Conservation (phyloP, 2,329 filamentous ascomycete species). For the Hypoxylon sp. region DNA sequence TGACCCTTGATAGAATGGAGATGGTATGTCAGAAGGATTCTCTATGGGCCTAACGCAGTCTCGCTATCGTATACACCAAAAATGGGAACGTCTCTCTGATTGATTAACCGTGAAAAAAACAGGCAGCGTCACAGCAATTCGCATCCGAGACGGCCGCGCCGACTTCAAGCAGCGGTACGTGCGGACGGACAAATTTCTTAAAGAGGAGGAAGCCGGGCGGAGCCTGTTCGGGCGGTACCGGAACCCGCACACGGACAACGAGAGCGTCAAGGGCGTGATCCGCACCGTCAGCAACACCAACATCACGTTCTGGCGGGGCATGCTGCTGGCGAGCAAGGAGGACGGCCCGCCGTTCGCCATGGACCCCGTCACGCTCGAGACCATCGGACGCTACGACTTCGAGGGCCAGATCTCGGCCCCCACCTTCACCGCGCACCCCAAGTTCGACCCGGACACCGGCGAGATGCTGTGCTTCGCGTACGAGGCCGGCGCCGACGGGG, state of each 20-base stretch:
- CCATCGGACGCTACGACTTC: conserved; percentile 59
- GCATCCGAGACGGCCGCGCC: conserved; percentile 51
- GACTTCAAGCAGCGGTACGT: conserved; percentile 56
- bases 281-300: conserved; percentile 68
- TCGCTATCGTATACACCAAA: background rate
- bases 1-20: conserved; percentile 35
- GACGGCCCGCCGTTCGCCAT: conserved; percentile 60
- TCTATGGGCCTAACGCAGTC: too few species aligned
- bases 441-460: conserved; percentile 60
- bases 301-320: conserved; percentile 64
- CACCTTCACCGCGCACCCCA: conserved; percentile 62
- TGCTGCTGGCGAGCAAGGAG: conserved; percentile 65
- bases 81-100: background rate
- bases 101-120: conserved; percentile 41
- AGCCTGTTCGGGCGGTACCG: conserved; percentile 63
- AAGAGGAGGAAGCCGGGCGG: conserved; percentile 42
- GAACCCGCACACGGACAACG: conserved; percentile 65
- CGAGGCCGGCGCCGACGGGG: conserved; percentile 54
- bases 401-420: conserved; percentile 58
- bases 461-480: conserved; percentile 63
- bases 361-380: conserved; percentile 59
- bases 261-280: conserved; percentile 63
- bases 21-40: conserved; percentile 36
- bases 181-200: conserved; percentile 50
- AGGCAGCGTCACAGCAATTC: conserved; percentile 53